Evolutionary conservation across 2,329 filamentous ascomycete genomes (phyloP).

Genomic region (Thelonectria blattea): DNA sequence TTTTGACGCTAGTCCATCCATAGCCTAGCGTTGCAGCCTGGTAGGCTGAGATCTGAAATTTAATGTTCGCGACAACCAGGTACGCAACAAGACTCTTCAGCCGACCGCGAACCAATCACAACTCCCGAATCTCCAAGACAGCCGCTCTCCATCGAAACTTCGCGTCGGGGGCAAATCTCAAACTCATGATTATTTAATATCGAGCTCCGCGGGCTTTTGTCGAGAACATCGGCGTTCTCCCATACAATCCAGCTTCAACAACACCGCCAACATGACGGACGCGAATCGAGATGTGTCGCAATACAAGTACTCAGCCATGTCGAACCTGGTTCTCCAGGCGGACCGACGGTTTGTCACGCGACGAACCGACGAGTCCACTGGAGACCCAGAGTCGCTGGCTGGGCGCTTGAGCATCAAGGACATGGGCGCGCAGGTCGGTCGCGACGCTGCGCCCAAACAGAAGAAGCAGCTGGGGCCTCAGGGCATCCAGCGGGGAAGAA

Average conservation of each 20-base stretch:
- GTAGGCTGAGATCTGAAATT: slow-evolving; percentile 45
- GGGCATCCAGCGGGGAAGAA: slow-evolving; percentile 74
- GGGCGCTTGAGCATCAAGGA: slow-evolving; percentile 92
- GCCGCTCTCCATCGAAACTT: slow-evolving; percentile 20
- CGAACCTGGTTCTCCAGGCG: slow-evolving; percentile 99
- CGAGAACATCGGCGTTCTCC: slow-evolving; percentile 46
- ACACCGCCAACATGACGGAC: slow-evolving; percentile 69
- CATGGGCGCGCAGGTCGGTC: slow-evolving; percentile 86
- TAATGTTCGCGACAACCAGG: slow-evolving; percentile 42
- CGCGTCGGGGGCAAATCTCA: slow-evolving; percentile 25
- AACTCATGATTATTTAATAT: slow-evolving; percentile 45
- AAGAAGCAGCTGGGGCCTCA: slow-evolving; percentile 75
- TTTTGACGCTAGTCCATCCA: slow-evolving; percentile 16
- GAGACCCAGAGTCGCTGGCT: slow-evolving; percentile 95
- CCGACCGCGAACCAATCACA: slow-evolving; percentile 35
- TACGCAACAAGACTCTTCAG: slow-evolving; percentile 30
- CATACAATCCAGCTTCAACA: slow-evolving; percentile 35
- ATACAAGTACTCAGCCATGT: slow-evolving; percentile 99
- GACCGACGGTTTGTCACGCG: slow-evolving; percentile 95
- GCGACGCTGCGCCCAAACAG: slow-evolving; percentile 79
- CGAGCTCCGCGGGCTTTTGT: slow-evolving; percentile 45
- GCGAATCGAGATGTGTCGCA: slow-evolving; percentile 85
- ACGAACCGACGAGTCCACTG: slow-evolving; percentile 91
- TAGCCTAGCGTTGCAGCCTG: slow-evolving; percentile 28
- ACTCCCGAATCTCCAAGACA: slow-evolving; percentile 28